These are phyloP conservation scores for Alternaria brassicae DNA, from an alignment of 2,329 filamentous ascomycete species.

Conservation along the genomic window DNA sequence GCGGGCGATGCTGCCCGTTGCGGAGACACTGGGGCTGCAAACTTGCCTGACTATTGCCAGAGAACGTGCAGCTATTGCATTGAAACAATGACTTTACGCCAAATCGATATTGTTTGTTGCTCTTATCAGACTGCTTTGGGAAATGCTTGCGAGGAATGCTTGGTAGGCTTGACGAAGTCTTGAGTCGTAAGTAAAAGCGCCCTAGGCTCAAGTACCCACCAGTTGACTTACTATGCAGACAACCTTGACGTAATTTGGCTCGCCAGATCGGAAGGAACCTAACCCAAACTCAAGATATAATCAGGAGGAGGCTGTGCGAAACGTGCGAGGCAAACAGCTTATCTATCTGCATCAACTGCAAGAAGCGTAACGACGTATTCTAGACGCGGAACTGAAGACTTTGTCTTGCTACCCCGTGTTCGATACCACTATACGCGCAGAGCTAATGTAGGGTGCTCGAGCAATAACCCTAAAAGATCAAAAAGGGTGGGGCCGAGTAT, in stretches of 20 bases:
- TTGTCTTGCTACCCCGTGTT: not conserved
- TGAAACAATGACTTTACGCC: not conserved
- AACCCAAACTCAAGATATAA: not conserved
- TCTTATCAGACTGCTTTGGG: constrained; percentile 3
- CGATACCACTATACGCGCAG: not conserved
- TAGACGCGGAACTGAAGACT: not conserved
- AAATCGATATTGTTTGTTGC: not conserved
- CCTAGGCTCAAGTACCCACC: not conserved
- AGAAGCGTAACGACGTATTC: not conserved
- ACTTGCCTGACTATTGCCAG: not conserved
- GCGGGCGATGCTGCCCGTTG: not conserved
- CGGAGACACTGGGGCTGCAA: not conserved
- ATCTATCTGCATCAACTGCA: not conserved
- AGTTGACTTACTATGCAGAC: not conserved
- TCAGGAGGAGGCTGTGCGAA: constrained; percentile 1
- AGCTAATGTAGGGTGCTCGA: constrained; percentile 1
- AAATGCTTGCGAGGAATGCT: constrained; percentile 14
- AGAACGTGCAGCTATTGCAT: not conserved
- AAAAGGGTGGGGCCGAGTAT: not conserved
- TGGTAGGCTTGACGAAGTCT: not conserved
- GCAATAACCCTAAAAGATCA: not conserved
- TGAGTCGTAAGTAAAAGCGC: not conserved
- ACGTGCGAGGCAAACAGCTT: not conserved
- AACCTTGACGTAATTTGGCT: not conserved
- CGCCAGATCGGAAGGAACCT: not conserved